A percentile compares a stretch with the other conserved stretches of the same genome.
These are phyloP conservation scores for Pseudoturritis turrita DNA, from an alignment of 345 rosid species.

Conservation along the genomic window DNA sequence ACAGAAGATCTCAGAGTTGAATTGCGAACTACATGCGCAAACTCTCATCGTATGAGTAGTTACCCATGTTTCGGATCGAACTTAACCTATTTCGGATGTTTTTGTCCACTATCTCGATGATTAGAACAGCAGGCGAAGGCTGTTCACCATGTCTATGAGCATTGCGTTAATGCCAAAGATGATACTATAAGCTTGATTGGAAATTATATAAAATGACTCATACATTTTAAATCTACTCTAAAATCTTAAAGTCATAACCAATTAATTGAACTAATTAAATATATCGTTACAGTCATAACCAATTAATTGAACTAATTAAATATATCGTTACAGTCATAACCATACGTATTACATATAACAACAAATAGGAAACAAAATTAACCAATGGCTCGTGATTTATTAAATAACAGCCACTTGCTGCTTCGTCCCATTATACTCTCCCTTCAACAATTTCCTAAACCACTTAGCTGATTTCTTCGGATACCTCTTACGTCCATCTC, in stretches of 20 bases:
- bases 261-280: not conserved
- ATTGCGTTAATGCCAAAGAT: too few relatives aligned
- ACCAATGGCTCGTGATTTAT: not conserved
- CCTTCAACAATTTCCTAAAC: slow-evolving; percentile 26
- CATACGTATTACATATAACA: not conserved
- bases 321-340: not conserved
- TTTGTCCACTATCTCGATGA: too few relatives aligned
- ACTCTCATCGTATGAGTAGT: too few relatives aligned
- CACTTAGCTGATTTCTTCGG: slow-evolving; percentile 36
- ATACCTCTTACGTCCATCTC: slow-evolving; percentile 31
- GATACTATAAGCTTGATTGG: too few relatives aligned
- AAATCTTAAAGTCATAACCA: not conserved
- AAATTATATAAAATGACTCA: too few relatives aligned
- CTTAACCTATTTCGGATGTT: too few relatives aligned
- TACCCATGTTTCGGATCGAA: too few relatives aligned
- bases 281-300: not conserved
- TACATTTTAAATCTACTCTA: too few relatives aligned
- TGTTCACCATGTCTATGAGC: too few relatives aligned
- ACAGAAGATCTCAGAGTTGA: too few relatives aligned
- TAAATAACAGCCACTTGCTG: slow-evolving; percentile 22
- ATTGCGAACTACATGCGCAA: too few relatives aligned
- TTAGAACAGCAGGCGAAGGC: too few relatives aligned
- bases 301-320: not conserved
- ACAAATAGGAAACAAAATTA: not conserved
- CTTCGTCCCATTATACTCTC: not conserved